These are phyloP conservation scores for Calonectria ilicicola DNA, from an alignment of 2,329 filamentous ascomycete genomes.

Conservation along the genomic window DNA sequence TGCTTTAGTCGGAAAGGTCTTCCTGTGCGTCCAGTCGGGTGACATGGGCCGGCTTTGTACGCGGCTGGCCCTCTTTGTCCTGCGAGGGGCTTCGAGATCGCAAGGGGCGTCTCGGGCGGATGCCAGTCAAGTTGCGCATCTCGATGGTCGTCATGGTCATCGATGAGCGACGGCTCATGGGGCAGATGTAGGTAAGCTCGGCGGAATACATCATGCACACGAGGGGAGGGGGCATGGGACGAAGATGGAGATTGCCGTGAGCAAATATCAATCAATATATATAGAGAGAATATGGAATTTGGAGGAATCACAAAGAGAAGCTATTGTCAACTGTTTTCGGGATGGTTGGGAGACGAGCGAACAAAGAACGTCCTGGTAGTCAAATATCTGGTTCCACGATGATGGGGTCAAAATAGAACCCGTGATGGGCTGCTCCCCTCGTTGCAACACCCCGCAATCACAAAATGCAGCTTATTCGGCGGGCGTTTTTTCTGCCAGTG, in stretches of 20 bases:
- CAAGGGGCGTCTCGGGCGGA: background rate
- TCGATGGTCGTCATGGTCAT: slow-evolving; percentile 28
- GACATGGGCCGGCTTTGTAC: background rate
- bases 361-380: background rate
- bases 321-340: slow-evolving; percentile 39
- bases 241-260: background rate
- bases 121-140: slow-evolving; percentile 24
- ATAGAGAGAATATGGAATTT: no score
- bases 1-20: background rate
- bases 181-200: slow-evolving; percentile 42
- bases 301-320: background rate
- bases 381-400: background rate
- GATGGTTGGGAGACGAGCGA: background rate
- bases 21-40: background rate
- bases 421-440: background rate
- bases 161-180: background rate
- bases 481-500: background rate
- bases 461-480: background rate
- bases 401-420: background rate
- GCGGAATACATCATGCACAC: slow-evolving; percentile 43
- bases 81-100: background rate
- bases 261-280: background rate
- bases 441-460: background rate
- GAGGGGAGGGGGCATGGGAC: background rate
- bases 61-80: background rate